Base-by-base conservation (phyloP, 2,329 filamentous ascomycete species). In the Hyphodiscus sp. region DNA sequence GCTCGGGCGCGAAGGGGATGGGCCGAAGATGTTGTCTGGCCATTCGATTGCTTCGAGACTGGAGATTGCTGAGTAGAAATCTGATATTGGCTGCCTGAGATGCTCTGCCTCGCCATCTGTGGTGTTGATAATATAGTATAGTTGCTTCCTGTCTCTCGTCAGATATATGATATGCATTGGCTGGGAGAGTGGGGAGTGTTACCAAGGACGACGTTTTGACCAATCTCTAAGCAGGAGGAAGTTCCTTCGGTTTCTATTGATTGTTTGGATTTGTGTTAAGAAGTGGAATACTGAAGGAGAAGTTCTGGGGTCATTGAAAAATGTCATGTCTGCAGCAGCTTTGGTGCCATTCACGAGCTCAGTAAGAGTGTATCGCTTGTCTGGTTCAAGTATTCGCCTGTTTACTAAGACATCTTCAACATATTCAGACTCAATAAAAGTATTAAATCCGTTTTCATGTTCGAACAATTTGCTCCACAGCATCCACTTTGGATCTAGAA, bases 371-470 rank as follows among this genome's bases (percentile, higher is more conserved):
- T 26, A 26, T 8, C 8, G 23, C 50, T 62, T 56, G n/a, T 60
- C 58, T 10, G 49, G 23, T 13, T 46, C 26, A 18, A 60, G 48
- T 10, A 62, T 16, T 2, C 56, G 52, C 29, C 56, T 59, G 10
- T 55, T 45, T 11, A 56, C 49, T 5, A 58, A 33, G 19, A 46
- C 16, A 49, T 62, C 55, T 50, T 61, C 60, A 7, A 62, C 55
- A 47, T 62, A 52, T 30, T 52, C 51, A 10, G 18, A 11, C 10
- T 26, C 47, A 7, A 53, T 46, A 20, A 26, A 44, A 8, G 30
- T n/a, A 13, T 71, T 45, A 47, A 61, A 51, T 47, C 68, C 26
- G 67, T 68, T 6, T 58, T 63, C 19, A 47, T 58, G 50, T 54
- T 70, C 49, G 51, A 61, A 51, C 54, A 61, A 20, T 18, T 70